A percentile compares a stretch with the other conserved stretches of the same genome.
Conservation (phyloP, 257 asterid species). For the Vinca minor region DNA sequence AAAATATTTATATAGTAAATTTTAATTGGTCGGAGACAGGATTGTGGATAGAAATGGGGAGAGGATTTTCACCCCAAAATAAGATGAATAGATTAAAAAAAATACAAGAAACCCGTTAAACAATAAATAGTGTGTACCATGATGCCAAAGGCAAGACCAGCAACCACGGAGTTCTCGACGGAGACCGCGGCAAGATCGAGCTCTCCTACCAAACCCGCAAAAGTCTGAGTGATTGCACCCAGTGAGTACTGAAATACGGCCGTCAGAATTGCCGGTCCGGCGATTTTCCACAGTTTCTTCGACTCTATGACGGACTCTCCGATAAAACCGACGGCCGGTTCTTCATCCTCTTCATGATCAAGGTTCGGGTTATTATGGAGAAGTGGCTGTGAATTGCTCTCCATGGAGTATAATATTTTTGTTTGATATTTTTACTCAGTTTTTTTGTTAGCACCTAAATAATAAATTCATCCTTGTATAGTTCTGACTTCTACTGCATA, state of each 20-base stretch:
- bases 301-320: slow-evolving; percentile 33
- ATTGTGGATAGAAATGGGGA: too few relatives aligned
- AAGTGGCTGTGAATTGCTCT: slow-evolving; percentile 9
- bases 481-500: too few relatives aligned
- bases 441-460: too few relatives aligned
- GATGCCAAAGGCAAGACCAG: slow-evolving; percentile 65
- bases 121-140: too few relatives aligned
- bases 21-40: too few relatives aligned
- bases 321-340: not conserved
- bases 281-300: slow-evolving; percentile 52
- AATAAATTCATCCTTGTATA: too few relatives aligned
- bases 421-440: too few relatives aligned
- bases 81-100: too few relatives aligned
- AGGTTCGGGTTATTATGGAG: not conserved
- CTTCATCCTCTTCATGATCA: not conserved
- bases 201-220: slow-evolving; percentile 55
- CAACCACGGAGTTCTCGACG: slow-evolving; percentile 71
- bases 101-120: too few relatives aligned
- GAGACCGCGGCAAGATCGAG: slow-evolving; percentile 78
- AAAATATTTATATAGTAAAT: too few relatives aligned
- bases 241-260: slow-evolving; percentile 61
- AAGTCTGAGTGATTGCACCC: slow-evolving; percentile 65
- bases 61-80: too few relatives aligned
- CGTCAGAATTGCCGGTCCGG: slow-evolving; percentile 70
- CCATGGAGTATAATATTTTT: too few relatives aligned